Base-by-base conservation (phyloP, 345 rosid species). In the Clausena lansium region DNA sequence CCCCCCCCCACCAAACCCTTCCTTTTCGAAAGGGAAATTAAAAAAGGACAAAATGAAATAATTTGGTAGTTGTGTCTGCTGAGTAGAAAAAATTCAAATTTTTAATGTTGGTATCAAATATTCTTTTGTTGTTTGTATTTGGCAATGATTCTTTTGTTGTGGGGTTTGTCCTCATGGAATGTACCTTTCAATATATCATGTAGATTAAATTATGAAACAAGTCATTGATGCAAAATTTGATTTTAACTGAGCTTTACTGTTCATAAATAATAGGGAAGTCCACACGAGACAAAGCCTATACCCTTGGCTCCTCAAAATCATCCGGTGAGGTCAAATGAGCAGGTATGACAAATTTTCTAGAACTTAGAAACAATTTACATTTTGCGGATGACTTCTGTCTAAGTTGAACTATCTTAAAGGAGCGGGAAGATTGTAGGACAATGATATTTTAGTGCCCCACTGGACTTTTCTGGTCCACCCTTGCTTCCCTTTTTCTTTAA, bases 241-340 rank as follows among this genome's bases (percentile, higher is more conserved):
- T 62, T 63, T 78, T 59, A 54, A 15, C 39, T 73, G 60, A 64
- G 32, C 45, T 78, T 24, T 38, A 17, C 71, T 14, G 39, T 81
- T 41, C 67, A 35, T 67, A 59, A 72, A 70, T 78, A 22, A 76
- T 74, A 87, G 90, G 90, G 71, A 70, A 87, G 88, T 81, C 82
- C 82, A 70, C 82, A 75, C 57, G 90, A 87, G 67, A 79, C 59
- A 61, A 87, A 87, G 61, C 86, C 85, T 50, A 76, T 45, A 35
- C 76, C 75, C 57, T 36, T 77, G 73, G 82, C 72, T 74, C 54
- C 84, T 54, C 75, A 71, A 36, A 78, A 72, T 70, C 59, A 59
- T 57, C 54, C 81, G 39, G 24, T 73, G 67, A 82, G 70, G 79
- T 79, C 81, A 52, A 74, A 82, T 63, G 84, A 79, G 59, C 83